phyloP scores from a whole-genome alignment of 768 basidiomycete genomes.

The Multifurca ochricompacta region DNA sequence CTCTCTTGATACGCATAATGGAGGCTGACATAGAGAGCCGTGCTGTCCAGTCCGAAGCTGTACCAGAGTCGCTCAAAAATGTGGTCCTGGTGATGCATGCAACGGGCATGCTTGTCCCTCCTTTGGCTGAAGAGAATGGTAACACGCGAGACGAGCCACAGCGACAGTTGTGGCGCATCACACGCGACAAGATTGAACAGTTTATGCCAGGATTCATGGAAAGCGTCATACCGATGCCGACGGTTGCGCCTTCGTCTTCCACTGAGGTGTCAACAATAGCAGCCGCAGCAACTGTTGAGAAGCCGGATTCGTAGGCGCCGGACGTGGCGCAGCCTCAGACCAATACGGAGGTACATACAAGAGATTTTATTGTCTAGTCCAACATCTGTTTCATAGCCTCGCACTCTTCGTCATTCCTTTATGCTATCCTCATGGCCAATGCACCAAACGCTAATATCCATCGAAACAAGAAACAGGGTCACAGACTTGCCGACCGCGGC shows the following conservation, averaged over 20 bases:
- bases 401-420: background rate
- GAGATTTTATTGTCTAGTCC: background rate
- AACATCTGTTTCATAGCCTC: background rate
- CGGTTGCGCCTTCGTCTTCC: constrained; percentile 18
- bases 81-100: constrained; percentile 95
- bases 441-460: background rate
- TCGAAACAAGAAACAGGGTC: background rate
- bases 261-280: background rate
- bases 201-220: constrained; percentile 88
- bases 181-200: constrained; percentile 79
- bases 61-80: constrained; percentile 95
- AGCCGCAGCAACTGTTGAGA: background rate
- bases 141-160: constrained; percentile 52
- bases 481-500: background rate
- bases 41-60: constrained; percentile 73
- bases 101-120: constrained; percentile 72
- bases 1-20: background rate
- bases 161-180: constrained; percentile 74
- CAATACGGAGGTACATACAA: background rate
- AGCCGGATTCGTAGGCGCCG: background rate
- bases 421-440: background rate
- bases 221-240: constrained; percentile 50
- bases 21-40: background rate
- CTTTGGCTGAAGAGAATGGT: constrained; percentile 31
- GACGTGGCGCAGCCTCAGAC: background rate